These are phyloP conservation scores for Podospora anserina DNA, from an alignment of 495 filamentous ascomycete species.

Conservation along the genomic window DNA sequence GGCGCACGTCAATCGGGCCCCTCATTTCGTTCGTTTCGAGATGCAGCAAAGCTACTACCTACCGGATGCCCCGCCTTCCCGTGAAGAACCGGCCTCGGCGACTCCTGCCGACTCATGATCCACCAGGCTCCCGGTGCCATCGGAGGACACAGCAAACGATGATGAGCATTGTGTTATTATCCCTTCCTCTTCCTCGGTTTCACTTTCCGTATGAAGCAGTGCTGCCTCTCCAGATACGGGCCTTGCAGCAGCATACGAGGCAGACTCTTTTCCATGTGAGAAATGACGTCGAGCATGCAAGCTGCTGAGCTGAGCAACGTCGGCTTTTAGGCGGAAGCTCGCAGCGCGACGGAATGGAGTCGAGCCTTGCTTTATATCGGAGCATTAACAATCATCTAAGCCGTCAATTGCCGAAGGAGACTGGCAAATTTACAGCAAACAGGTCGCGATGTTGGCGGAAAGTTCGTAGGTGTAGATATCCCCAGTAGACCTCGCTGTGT, in stretches of 20 bases:
- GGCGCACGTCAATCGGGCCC: slow-evolving; percentile 17
- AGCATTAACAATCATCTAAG: neutral
- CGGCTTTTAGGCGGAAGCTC: neutral
- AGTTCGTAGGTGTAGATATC: neutral
- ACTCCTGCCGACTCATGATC: neutral
- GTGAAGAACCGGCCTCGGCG: neutral
- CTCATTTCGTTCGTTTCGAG: slow-evolving; percentile 14
- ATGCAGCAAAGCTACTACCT: neutral
- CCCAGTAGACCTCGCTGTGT: neutral
- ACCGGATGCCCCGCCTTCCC: slow-evolving; percentile 2
- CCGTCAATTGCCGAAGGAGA: neutral
- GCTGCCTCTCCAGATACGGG: neutral
- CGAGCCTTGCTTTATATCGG: too few species aligned
- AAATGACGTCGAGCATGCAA: slow-evolving; percentile 9
- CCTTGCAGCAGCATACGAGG: neutral
- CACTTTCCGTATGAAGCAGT: neutral
- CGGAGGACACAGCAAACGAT: neutral
- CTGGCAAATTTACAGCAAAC: neutral
- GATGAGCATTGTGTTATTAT: neutral
- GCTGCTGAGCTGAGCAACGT: slow-evolving; percentile 3
- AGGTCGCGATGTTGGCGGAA: neutral
- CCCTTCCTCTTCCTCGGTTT: neutral
- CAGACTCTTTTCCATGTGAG: neutral
- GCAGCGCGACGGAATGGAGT: neutral
- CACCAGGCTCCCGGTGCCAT: neutral